Evolutionary conservation across 768 basidiomycete genomes (phyloP).

Genomic region (Leccinum obscurum): DNA sequence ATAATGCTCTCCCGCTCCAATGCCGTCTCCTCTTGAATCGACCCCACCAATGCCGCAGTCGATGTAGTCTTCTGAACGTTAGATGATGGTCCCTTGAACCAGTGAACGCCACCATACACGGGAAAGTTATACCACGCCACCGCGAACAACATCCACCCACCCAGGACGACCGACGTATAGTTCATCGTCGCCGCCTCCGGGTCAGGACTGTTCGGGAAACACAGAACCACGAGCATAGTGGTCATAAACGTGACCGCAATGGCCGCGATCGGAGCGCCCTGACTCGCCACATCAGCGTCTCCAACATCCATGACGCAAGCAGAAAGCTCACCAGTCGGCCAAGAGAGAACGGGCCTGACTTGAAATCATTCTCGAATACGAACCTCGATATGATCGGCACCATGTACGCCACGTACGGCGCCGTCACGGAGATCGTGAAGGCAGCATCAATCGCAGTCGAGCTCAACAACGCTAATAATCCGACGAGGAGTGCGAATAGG

Average conservation of each 20-base stretch:
- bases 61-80: background rate
- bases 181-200: background rate
- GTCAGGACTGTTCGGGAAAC: background rate
- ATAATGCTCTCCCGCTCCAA: background rate
- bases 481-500: background rate
- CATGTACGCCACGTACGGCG: background rate
- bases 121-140: background rate
- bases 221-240: background rate
- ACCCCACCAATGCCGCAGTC: background rate
- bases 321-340: background rate
- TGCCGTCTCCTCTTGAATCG: background rate
- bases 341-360: background rate
- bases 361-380: background rate
- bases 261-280: background rate
- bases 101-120: background rate
- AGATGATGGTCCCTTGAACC: background rate
- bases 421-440: background rate
- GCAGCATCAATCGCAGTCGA: background rate
- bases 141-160: background rate
- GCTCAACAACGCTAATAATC: background rate
- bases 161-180: background rate
- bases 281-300: background rate
- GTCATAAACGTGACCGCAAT: background rate
- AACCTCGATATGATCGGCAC: background rate
- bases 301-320: background rate